Evolutionary conservation across 352 stramenopile genomes (phyloP).

Genomic region (Globisporangium canariense): DNA sequence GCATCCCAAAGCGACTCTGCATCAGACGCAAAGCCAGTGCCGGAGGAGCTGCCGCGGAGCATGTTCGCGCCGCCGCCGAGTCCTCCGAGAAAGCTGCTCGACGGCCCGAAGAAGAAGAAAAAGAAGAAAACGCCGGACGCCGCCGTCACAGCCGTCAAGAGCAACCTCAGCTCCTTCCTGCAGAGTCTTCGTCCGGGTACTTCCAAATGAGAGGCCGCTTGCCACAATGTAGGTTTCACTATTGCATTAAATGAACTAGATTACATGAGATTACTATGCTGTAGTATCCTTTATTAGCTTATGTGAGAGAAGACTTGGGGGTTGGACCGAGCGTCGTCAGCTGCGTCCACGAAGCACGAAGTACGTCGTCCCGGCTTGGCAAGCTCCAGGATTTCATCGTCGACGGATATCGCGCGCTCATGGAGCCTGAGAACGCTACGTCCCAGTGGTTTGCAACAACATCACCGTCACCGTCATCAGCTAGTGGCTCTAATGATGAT

Average conservation of each 20-base stretch:
- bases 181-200: constrained; percentile 35
- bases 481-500: not conserved
- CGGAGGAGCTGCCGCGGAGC: constrained; percentile 25
- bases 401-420: constrained; percentile 15
- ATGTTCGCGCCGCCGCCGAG: constrained; percentile 52
- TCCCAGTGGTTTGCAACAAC: not conserved
- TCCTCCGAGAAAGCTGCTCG: constrained; percentile 64
- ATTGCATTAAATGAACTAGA: not conserved
- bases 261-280: not conserved
- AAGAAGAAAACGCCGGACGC: constrained; percentile 32
- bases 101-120: constrained; percentile 76
- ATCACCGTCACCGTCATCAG: not conserved
- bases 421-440: not conserved
- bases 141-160: constrained; percentile 54
- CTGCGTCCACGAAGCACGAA: constrained; percentile 15
- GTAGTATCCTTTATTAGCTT: not conserved
- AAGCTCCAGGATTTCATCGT: constrained; percentile 15
- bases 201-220: constrained; percentile 25
- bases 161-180: constrained; percentile 61
- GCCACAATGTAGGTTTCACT: not conserved
- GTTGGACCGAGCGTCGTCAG: constrained; percentile 7
- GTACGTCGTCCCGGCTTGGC: constrained; percentile 12
- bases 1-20: not conserved
- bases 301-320: not conserved
- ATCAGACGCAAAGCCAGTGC: not conserved